phyloP scores from a whole-genome alignment of 305 asterid genomes.

The Fraxinus dipetala region DNA sequence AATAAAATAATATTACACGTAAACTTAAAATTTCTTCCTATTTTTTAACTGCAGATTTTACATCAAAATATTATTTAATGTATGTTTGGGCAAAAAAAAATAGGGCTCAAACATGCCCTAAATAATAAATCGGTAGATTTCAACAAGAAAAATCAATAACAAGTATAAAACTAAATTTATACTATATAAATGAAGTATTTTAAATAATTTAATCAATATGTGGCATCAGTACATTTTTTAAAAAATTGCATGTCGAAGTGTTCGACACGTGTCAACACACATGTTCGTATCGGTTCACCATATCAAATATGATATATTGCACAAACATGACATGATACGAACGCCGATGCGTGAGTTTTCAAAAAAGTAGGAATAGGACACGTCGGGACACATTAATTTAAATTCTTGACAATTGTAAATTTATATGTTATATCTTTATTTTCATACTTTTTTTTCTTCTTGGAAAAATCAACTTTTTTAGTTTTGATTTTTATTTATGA shows the following conservation, averaged over 20 bases:
- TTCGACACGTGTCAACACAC: background rate
- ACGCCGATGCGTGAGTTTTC: background rate
- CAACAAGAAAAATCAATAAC: too few relatives aligned
- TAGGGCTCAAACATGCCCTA: too few relatives aligned
- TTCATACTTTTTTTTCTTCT: background rate
- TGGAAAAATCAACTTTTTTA: background rate
- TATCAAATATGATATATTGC: background rate
- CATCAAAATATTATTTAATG: too few relatives aligned
- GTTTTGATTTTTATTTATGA: background rate
- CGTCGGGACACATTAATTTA: background rate
- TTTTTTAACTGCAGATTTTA: too few relatives aligned
- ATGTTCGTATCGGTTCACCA: background rate
- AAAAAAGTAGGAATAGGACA: background rate
- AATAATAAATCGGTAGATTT: too few relatives aligned
- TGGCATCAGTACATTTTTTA: background rate
- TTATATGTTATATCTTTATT: background rate
- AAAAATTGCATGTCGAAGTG: background rate
- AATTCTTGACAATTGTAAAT: background rate
- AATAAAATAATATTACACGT: too few relatives aligned
- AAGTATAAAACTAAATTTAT: too few relatives aligned
- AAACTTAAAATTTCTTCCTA: too few relatives aligned
- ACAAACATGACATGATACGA: background rate
- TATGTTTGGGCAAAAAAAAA: too few relatives aligned
- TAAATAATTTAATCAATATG: too few relatives aligned
- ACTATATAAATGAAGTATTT: too few relatives aligned